Evolutionary conservation across 768 basidiomycete genomes (phyloP).

Genomic region (Hygrophoropsis aurantiaca): DNA sequence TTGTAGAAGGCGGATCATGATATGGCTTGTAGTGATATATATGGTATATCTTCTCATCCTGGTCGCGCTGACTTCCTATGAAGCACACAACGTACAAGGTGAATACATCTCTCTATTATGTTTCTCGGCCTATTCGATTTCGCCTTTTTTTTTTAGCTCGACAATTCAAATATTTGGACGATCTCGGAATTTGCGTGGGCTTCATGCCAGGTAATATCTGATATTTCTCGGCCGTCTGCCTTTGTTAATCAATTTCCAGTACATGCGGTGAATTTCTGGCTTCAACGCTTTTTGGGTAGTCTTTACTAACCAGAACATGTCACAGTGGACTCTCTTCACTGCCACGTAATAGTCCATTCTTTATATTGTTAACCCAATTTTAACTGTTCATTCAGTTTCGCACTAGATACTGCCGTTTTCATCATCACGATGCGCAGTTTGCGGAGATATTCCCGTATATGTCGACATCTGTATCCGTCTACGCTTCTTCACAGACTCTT

Average conservation of each 20-base stretch:
- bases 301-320: background rate
- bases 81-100: no score
- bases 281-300: background rate
- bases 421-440: conserved; percentile 7
- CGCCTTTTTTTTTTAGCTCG: no score
- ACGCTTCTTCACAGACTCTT: background rate
- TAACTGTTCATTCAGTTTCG: conserved; percentile 1
- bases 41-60: conserved; percentile 1
- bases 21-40: conserved; percentile 5
- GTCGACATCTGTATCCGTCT: conserved; percentile 1
- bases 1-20: conserved; percentile 1
- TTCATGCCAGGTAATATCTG: no score
- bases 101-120: no score
- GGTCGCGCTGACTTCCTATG: background rate
- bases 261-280: no score
- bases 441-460: conserved; percentile 1
- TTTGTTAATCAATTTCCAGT: no score
- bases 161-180: no score
- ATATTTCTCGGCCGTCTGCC: no score
- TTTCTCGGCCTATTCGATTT: no score
- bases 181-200: no score
- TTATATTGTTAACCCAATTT: background rate
- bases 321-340: background rate
- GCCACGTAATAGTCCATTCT: background rate
- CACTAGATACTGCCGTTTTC: conserved; percentile 2